A percentile compares a stretch with the other conserved stretches of the same genome.
Conservation (phyloP, 83 land plant species). For the Picea abies region DNA sequence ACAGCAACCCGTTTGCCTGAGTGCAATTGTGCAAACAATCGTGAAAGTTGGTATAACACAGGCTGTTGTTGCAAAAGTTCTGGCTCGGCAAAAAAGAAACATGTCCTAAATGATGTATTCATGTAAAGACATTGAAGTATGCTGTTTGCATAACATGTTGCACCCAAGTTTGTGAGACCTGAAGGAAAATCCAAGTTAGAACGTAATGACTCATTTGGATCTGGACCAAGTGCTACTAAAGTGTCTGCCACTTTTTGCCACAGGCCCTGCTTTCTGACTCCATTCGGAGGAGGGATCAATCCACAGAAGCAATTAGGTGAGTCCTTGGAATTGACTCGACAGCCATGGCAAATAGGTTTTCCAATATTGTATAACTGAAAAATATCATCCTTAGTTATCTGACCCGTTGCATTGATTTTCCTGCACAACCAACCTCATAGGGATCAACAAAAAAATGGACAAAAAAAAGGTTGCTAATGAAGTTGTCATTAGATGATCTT, state of each 20-base stretch:
- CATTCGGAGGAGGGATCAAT: constrained; percentile 75
- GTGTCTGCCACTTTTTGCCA: constrained; percentile 91
- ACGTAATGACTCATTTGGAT: constrained; percentile 74
- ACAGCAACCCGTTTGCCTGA: constrained; percentile 78
- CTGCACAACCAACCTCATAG: constrained; percentile 36
- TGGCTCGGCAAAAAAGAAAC: constrained; percentile 80
- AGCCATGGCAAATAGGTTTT: constrained; percentile 84
- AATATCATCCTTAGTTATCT: constrained; percentile 60
- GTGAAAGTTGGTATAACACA: constrained; percentile 81
- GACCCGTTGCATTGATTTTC: constrained; percentile 63
- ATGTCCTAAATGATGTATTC: constrained; percentile 73
- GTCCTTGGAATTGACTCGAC: constrained; percentile 83
- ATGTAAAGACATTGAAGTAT: constrained; percentile 94
- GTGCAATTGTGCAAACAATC: constrained; percentile 89
- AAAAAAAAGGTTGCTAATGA: background rate
- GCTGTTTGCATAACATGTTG: constrained; percentile 99
- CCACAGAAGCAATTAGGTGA: constrained; percentile 96
- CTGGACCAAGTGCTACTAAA: constrained; percentile 69
- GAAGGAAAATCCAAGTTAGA: constrained; percentile 66
- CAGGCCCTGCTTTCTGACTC: constrained; percentile 79
- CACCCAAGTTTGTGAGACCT: constrained; percentile 94
- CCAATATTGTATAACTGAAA: constrained; percentile 67
- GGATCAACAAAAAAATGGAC: background rate
- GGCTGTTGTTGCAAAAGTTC: constrained; percentile 71
- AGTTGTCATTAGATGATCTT: background rate